These are phyloP conservation scores for Annona cherimola DNA, from an alignment of 164 flowering plant genomes.

Conservation along the genomic window DNA sequence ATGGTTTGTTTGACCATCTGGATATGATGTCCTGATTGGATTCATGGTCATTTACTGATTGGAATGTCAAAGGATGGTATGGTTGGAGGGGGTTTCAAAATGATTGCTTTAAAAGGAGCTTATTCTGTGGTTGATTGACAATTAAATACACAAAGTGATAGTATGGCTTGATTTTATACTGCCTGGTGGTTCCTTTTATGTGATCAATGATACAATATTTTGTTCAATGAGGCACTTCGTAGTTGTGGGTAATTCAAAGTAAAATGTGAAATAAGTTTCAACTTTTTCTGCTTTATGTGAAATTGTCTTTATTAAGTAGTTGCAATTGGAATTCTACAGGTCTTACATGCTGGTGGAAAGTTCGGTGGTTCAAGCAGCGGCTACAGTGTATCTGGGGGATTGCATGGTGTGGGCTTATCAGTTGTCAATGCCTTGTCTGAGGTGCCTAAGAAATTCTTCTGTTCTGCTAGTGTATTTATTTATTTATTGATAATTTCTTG, in stretches of 20 bases:
- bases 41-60: too few species aligned
- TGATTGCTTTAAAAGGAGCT: too few species aligned
- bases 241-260: background rate
- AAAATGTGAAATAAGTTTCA: background rate
- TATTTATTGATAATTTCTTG: background rate
- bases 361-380: slow-evolving; percentile 98
- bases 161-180: too few species aligned
- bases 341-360: slow-evolving; percentile 99
- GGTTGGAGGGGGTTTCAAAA: too few species aligned
- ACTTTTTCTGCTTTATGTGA: background rate
- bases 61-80: too few species aligned
- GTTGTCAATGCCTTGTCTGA: slow-evolving; percentile 99
- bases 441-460: slow-evolving; percentile 34
- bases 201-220: background rate
- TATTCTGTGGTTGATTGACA: too few species aligned
- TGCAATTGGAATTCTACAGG: slow-evolving; percentile 38
- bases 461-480: background rate
- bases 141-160: too few species aligned
- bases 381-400: slow-evolving; percentile 91
- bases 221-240: background rate
- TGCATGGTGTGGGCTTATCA: slow-evolving; percentile 97
- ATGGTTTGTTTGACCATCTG: too few species aligned
- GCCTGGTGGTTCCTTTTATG: background rate
- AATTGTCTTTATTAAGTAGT: background rate
- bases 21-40: too few species aligned